Conservation (phyloP, 1,284 basidiomycete genomes). For the Microbotryum intermedium region DNA sequence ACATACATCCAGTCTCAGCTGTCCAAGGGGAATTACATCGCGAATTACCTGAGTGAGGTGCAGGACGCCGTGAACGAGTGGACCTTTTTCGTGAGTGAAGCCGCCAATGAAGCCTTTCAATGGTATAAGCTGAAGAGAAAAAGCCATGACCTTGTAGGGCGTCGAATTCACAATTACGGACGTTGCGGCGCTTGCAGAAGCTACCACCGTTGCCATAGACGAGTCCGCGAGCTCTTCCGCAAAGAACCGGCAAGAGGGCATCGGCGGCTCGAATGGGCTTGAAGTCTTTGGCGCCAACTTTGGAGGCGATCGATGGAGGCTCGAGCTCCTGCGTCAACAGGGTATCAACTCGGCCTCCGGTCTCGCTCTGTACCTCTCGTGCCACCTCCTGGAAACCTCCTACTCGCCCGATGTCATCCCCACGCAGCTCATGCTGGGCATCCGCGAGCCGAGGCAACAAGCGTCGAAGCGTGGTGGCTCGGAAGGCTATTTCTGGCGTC, state of each 20-base stretch:
- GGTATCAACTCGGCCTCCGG: neutral
- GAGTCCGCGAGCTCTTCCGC: neutral
- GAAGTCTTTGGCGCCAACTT: neutral
- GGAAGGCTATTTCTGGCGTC: neutral
- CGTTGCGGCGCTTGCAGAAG: neutral
- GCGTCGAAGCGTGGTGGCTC: neutral
- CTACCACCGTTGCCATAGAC: neutral
- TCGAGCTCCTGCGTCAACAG: neutral
- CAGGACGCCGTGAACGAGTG: neutral
- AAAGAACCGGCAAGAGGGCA: neutral
- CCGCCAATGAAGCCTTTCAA: neutral
- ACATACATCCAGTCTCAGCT: too few species aligned
- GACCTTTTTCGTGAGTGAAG: neutral
- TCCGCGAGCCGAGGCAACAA: neutral
- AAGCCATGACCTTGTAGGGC: neutral
- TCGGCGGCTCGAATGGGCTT: neutral
- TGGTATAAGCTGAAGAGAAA: neutral
- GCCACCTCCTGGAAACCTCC: neutral
- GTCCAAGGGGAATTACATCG: too few species aligned
- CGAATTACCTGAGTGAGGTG: neutral
- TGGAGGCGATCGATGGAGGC: constrained; percentile 3
- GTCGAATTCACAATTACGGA: neutral
- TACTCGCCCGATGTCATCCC: neutral
- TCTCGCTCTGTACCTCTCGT: neutral
- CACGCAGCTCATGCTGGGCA: constrained; percentile 1